These are phyloP conservation scores for Austroboletus niveus DNA, from an alignment of 1,284 basidiomycete genomes.

Conservation along the genomic window DNA sequence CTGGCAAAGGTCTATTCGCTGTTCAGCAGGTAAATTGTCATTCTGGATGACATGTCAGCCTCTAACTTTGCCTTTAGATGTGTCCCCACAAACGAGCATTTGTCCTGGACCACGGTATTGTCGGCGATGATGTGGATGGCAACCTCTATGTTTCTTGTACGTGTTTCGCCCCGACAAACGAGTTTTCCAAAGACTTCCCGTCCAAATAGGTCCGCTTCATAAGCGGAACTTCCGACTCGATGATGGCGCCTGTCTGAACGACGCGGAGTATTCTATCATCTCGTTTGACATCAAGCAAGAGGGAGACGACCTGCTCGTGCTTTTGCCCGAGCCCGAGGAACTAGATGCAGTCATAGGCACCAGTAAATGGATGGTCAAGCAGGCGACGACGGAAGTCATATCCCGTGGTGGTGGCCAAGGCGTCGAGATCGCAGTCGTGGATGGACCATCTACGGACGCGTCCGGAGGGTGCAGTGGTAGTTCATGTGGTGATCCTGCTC, in stretches of 20 bases:
- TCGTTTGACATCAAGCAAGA: slow-evolving; percentile 61
- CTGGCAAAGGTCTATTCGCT: slow-evolving; percentile 58
- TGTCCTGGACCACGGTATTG: slow-evolving; percentile 68
- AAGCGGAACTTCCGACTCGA: slow-evolving; percentile 69
- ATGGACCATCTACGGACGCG: neutral
- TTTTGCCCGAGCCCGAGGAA: slow-evolving; percentile 56
- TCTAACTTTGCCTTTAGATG: slow-evolving; percentile 35
- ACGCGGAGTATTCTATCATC: slow-evolving; percentile 62
- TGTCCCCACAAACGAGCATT: slow-evolving; percentile 68
- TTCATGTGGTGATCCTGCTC: slow-evolving; percentile 13
- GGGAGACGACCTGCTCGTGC: slow-evolving; percentile 47
- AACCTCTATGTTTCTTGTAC: slow-evolving; percentile 44
- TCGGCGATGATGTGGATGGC: slow-evolving; percentile 59
- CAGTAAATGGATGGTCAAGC: slow-evolving; percentile 59
- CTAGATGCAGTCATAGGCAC: slow-evolving; percentile 68
- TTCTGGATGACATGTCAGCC: neutral
- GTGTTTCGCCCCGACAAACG: slow-evolving; percentile 14
- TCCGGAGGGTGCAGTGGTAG: slow-evolving; percentile 1
- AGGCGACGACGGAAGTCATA: slow-evolving; percentile 48
- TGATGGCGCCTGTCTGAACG: slow-evolving; percentile 62
- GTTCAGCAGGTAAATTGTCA: slow-evolving; percentile 57
- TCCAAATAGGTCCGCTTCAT: slow-evolving; percentile 57
- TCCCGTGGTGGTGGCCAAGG: slow-evolving; percentile 41
- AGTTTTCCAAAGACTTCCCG: neutral
- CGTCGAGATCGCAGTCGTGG: slow-evolving; percentile 44